A percentile compares a stretch with the other conserved stretches of the same genome.
These are phyloP conservation scores for Solanum acaule DNA, from an alignment of 257 asterid genomes.

Conservation along the genomic window DNA sequence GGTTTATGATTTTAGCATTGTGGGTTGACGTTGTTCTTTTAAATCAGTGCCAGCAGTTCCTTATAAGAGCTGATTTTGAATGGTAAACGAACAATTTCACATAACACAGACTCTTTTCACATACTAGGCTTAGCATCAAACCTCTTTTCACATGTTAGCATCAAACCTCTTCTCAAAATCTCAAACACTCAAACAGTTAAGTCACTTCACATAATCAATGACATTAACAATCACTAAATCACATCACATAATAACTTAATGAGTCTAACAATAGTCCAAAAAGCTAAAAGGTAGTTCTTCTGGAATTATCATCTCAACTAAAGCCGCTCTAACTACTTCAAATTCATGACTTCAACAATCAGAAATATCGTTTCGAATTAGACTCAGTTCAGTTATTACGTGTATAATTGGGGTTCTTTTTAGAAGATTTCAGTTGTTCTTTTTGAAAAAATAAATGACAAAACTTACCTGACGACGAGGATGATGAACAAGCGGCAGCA, in stretches of 20 bases:
- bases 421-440: neutral
- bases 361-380: neutral
- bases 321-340: neutral
- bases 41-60: no score
- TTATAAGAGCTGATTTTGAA: neutral
- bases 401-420: neutral
- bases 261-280: neutral
- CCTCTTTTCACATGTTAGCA: neutral
- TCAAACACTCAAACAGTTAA: neutral
- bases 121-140: neutral
- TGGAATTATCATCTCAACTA: neutral
- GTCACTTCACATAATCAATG: neutral
- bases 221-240: no score
- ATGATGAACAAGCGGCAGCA: neutral
- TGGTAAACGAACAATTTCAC: neutral
- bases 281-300: no score
- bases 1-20: neutral
- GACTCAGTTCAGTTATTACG: neutral
- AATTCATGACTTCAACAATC: neutral
- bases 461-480: neutral
- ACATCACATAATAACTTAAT: no score
- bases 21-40: neutral
- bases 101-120: neutral
- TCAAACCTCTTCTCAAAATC: neutral
- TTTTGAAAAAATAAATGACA: neutral